Conservation (phyloP, 331 rosid species). For the Cucumis variabilis region DNA sequence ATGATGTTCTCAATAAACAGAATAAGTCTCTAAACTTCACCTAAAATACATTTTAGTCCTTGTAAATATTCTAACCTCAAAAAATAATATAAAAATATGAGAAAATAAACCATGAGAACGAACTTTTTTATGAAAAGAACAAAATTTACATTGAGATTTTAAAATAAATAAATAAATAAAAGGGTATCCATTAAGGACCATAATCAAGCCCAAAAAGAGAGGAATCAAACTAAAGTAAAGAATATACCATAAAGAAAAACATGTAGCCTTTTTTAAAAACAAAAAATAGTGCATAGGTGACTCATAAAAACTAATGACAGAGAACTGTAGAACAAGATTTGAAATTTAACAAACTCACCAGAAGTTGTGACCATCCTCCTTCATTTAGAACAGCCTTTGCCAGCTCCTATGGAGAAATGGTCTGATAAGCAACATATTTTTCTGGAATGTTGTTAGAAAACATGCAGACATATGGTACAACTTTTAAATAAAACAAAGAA, state of each 20-base stretch:
- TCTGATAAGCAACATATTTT: conserved; percentile 71
- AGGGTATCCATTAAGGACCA: too few species aligned
- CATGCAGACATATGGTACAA: conserved; percentile 45
- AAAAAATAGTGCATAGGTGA: background rate
- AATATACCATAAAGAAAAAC: conserved; percentile 11
- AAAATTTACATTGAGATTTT: background rate
- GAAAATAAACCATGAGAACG: background rate
- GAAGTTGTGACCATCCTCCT: conserved; percentile 85
- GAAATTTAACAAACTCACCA: conserved; percentile 65
- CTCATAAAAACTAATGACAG: background rate
- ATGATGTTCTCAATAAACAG: too few species aligned
- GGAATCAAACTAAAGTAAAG: background rate
- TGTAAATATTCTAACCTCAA: too few species aligned
- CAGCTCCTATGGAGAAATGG: conserved; percentile 71
- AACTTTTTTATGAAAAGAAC: background rate
- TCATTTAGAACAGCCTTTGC: conserved; percentile 71
- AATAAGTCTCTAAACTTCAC: too few species aligned
- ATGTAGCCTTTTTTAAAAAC: background rate
- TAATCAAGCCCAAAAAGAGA: too few species aligned
- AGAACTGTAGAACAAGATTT: conserved; percentile 18
- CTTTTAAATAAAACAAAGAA: too few species aligned
- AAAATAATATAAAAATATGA: conserved; percentile 29
- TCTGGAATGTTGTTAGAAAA: conserved; percentile 46
- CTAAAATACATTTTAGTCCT: too few species aligned
- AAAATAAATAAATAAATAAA: too few species aligned